Base-by-base conservation (phyloP, 495 filamentous ascomycete species). In the Penicillium paradoxum region DNA sequence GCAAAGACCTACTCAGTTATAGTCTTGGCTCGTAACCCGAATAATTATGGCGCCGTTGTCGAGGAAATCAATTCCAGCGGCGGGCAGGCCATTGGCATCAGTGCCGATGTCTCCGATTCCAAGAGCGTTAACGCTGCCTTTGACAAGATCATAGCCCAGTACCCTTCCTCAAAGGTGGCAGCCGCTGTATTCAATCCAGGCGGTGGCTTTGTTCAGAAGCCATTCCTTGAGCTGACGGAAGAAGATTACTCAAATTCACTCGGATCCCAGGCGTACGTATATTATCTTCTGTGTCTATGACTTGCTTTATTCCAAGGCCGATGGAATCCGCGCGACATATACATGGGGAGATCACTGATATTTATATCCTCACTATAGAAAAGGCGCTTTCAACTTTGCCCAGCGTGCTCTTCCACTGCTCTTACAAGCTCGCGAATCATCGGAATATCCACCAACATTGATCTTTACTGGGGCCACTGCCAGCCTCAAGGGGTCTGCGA, bases 391-490 rank as follows among this genome's bases (percentile, higher is more conserved):
- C 73, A 73, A 83, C 68, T 95, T 96, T 68, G 81, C 88, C 14
- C 80, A 93, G 66, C 73, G 77, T 6, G 74, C 80, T 1, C 71
- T 97, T 1, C 91, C 91, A 1, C 75, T 87, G 8, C 79, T 96
- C 17, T 80, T 90, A 19, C 69, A 77, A 53, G 70, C 75, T 24
- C 81, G 83, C 15, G 67, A 75, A 5, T 63, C 70, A 1, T 44
- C 51, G 2, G 54, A 70, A 33, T 56, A 90, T 61, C 89, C 89
- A 4, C 89, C 91, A 0, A 84, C 87, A 2, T 74, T 97, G 30
- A 86, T 96, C 65, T 86, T 96, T 71, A 96, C 92, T 0, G 74
- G 90, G 32, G 90, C 91, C 0, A 96, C 91, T 0, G 90, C 89
- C 2, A 90, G 85, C 13, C 39, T 95, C 3, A 85, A 85, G 53